A percentile compares a stretch with the other conserved stretches of the same genome.
Conservation (phyloP, 306 rosid genomes). For the Gynostemma pentaphyllum region DNA sequence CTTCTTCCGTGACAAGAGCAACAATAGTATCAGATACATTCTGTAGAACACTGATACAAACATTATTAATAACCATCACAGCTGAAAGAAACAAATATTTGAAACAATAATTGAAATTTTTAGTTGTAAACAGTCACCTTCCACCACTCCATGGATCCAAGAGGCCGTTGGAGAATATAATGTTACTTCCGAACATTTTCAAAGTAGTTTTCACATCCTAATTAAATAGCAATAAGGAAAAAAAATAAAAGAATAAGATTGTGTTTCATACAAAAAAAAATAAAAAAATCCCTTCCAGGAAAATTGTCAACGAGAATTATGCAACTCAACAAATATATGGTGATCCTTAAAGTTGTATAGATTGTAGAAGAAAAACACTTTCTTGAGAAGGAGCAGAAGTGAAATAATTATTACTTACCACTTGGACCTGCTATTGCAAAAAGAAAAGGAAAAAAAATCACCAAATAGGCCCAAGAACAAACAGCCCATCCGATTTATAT, state of each 20-base stretch:
- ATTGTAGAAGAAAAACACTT: too few relatives aligned
- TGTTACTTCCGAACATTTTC: conserved; percentile 63
- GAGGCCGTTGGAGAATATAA: conserved; percentile 75
- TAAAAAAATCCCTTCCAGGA: not conserved
- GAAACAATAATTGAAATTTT: not conserved
- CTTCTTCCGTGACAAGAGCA: conserved; percentile 62
- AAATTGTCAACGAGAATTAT: too few relatives aligned
- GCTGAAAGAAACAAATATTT: not conserved
- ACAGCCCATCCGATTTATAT: too few relatives aligned
- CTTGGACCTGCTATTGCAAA: too few relatives aligned
- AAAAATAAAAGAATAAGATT: not conserved
- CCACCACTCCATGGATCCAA: conserved; percentile 97
- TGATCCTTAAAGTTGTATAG: too few relatives aligned
- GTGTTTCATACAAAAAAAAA: not conserved
- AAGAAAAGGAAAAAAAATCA: too few relatives aligned
- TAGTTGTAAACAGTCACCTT: conserved; percentile 31
- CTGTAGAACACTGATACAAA: conserved; percentile 52
- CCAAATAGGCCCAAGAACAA: too few relatives aligned
- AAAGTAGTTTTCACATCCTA: conserved; percentile 45
- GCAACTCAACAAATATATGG: too few relatives aligned
- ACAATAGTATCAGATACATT: conserved; percentile 59
- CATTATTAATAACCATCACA: conserved; percentile 14
- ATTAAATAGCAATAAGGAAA: conserved; percentile 9
- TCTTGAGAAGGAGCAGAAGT: too few relatives aligned
- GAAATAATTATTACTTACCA: too few relatives aligned